These are phyloP conservation scores for Lactifluus hygrophoroides DNA, from an alignment of 768 basidiomycete genomes.

Conservation along the genomic window DNA sequence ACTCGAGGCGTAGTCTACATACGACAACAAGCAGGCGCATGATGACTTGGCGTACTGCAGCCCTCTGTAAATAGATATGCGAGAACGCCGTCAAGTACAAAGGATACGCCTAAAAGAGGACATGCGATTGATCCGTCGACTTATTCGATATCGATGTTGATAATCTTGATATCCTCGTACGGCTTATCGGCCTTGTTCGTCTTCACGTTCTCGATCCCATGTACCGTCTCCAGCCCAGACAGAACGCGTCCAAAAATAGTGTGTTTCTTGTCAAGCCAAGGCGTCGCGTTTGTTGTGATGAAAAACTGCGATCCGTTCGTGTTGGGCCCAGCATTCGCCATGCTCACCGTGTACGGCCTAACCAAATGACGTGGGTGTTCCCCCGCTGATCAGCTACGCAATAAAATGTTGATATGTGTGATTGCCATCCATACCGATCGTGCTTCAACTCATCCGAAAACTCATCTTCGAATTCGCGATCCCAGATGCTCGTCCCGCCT, in stretches of 20 bases:
- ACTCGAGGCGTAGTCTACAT: neutral
- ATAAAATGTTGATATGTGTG: too few species aligned
- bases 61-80: neutral
- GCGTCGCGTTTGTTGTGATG: constrained; percentile 90
- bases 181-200: constrained; percentile 81
- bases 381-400: neutral
- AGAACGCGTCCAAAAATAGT: constrained; percentile 90
- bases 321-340: constrained; percentile 85
- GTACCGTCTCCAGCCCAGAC: constrained; percentile 83
- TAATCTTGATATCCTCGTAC: constrained; percentile 88
- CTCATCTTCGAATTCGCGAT: constrained; percentile 85
- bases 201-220: constrained; percentile 87
- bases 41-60: too few species aligned
- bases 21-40: neutral
- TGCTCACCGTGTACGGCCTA: constrained; percentile 91
- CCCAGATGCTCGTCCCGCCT: constrained; percentile 88
- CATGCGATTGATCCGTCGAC: neutral
- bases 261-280: constrained; percentile 88
- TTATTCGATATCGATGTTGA: constrained; percentile 68
- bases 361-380: neutral
- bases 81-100: neutral
- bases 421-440: constrained; percentile 52
- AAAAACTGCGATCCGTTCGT: constrained; percentile 99
- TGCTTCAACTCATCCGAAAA: constrained; percentile 84
- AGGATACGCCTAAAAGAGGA: neutral